Base-by-base conservation (phyloP, 129 eudicot genomes). In the Lactuca sativa region DNA sequence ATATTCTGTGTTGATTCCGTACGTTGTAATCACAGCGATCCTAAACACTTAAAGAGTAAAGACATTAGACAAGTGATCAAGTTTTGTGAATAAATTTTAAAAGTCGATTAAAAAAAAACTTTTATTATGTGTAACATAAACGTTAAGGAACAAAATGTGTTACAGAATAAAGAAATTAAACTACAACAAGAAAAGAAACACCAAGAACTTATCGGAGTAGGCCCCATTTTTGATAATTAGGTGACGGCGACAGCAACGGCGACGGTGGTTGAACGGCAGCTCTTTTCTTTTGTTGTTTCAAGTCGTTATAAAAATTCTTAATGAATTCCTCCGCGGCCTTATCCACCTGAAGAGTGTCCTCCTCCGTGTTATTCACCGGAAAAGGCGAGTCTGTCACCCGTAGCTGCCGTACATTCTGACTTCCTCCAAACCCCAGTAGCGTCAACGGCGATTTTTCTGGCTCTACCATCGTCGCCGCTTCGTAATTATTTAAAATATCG, bases 371-470 rank as follows among this genome's bases (percentile, higher is more conserved):
- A 52, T 77, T 63, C 17, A 80, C 43, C 74, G 87, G 74, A 17
- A 83, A 91, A 7, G 97, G 95, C 12, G 97, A 91, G 76, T 91
- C 97, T 36, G 88, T 83, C 47, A 91, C 86, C 76, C 97, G 76
- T 2, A 86, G 77, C 68, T 80, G 90, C 76, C 90, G 80, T 40
- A 79, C 95, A 67, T 36, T 18, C 1, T 86, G 84, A 59, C 85
- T 81, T 57, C 48, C 69, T 44, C 97, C 97, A 30, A 87, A 83
- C 52, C 97, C 97, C 13, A 90, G 82, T 32, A 78, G 30, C 9
- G 73, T 67, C 77, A 83, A 36, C 4, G 90, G 90, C 11, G 97
- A 81, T 5, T 62, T 70, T 18, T 69, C 81, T 16, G 53, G 76
- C 14, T 76, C 75, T 31, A 25, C 25, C 65, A 14, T 0, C 48